phyloP scores from a whole-genome alignment of 306 rosid genomes.

The Pachyrhizus erosus region DNA sequence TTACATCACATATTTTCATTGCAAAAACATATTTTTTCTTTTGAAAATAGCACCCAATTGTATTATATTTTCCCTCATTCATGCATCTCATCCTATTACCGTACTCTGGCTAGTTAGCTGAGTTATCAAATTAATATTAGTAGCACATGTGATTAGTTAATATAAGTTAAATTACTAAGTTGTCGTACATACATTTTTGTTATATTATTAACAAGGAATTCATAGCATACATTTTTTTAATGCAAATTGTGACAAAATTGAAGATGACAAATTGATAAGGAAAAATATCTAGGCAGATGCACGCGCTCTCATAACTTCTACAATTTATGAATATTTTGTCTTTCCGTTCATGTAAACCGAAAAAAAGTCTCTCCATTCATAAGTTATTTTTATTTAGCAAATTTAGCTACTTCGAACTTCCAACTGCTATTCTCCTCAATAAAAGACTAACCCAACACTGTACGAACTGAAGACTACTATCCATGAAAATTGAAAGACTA shows the following conservation, averaged over 20 bases:
- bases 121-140: too few relatives aligned
- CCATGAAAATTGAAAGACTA: not conserved
- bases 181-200: not conserved
- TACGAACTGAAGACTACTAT: not conserved
- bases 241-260: not conserved
- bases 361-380: not conserved
- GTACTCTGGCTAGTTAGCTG: not conserved
- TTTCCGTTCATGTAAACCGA: not conserved
- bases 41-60: not conserved
- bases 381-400: not conserved
- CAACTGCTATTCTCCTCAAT: constrained; percentile 31
- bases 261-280: constrained; percentile 9
- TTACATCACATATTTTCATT: not conserved
- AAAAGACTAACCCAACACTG: constrained; percentile 6
- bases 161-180: not conserved
- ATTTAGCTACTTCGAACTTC: constrained; percentile 11
- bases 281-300: not conserved
- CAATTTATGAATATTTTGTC: not conserved
- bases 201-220: not conserved
- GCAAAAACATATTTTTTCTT: not conserved
- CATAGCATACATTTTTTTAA: not conserved
- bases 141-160: not conserved
- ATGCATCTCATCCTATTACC: not conserved
- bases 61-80: not conserved
- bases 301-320: not conserved